Conservation (phyloP, 495 filamentous ascomycete species). For the Zalerion maritima region DNA sequence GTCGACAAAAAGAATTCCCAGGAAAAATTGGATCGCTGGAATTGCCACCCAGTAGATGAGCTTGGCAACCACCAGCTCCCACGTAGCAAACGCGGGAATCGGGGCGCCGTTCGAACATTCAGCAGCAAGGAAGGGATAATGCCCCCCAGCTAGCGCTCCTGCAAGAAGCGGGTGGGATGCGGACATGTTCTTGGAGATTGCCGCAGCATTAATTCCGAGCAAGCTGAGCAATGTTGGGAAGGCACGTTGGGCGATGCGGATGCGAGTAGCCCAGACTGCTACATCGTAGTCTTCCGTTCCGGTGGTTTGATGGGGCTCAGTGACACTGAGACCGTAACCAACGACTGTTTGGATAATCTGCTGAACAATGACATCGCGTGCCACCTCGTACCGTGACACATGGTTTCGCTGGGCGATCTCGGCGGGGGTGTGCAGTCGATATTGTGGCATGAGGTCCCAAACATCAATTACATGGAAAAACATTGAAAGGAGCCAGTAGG, state of each 20-base stretch:
- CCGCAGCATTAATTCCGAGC: constrained; percentile 41
- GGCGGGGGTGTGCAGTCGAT: constrained; percentile 83
- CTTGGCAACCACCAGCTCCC: constrained; percentile 63
- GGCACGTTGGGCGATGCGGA: constrained; percentile 54
- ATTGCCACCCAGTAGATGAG: constrained; percentile 66
- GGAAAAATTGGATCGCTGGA: constrained; percentile 56
- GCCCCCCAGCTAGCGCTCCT: constrained; percentile 54
- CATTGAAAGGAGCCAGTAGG: constrained; percentile 80
- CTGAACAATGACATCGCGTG: constrained; percentile 76
- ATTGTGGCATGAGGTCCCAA: constrained; percentile 68
- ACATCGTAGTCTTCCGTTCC: constrained; percentile 75
- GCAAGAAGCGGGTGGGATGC: constrained; percentile 48
- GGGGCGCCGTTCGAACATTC: constrained; percentile 21
- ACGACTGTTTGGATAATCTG: constrained; percentile 72
- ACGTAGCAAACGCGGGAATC: constrained; percentile 45
- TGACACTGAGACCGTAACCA: constrained; percentile 42
- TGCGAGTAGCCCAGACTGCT: constrained; percentile 61
- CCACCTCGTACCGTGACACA: constrained; percentile 65
- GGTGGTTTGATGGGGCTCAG: constrained; percentile 47
- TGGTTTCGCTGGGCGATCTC: constrained; percentile 78
- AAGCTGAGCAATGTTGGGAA: constrained; percentile 44
- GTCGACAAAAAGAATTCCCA: constrained; percentile 64
- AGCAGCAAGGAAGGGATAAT: constrained; percentile 45
- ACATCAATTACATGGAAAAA: constrained; percentile 76
- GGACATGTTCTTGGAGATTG: constrained; percentile 40